phyloP scores from a whole-genome alignment of 2,329 filamentous ascomycete species.

The Penicillium sp. region DNA sequence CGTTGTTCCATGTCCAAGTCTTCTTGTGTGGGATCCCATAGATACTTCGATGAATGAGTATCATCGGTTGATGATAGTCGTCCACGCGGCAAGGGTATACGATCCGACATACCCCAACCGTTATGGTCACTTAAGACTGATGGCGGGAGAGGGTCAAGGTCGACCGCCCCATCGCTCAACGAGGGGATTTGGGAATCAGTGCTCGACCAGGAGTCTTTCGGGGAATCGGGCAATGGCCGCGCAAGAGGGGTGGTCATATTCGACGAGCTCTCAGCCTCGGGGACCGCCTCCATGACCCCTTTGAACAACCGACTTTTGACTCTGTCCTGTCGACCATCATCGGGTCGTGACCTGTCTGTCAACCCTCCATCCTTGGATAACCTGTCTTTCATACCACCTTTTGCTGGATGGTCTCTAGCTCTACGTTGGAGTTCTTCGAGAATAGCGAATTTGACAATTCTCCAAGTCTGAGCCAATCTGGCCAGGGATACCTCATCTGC shows the following conservation, averaged over 20 bases:
- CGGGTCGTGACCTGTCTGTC: constrained; percentile 25
- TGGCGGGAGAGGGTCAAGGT: constrained; percentile 44
- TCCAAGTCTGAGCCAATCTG: constrained; percentile 59
- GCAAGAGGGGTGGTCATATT: constrained; percentile 57
- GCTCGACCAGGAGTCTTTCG: constrained; percentile 11
- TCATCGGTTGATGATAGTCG: constrained; percentile 29
- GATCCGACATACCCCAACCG: constrained; percentile 31
- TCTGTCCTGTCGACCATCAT: constrained; percentile 37
- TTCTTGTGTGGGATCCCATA: constrained; percentile 22
- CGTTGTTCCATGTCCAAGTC: constrained; percentile 34
- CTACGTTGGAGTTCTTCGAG: constrained; percentile 49
- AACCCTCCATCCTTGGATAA: constrained; percentile 32
- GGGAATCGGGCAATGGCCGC: constrained; percentile 40
- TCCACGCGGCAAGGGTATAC: constrained; percentile 21
- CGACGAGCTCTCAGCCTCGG: constrained; percentile 51
- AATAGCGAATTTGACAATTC: constrained; percentile 53
- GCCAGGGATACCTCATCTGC: constrained; percentile 51
- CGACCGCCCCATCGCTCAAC: constrained; percentile 35
- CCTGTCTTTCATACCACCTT: constrained; percentile 24
- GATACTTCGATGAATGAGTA: constrained; percentile 20
- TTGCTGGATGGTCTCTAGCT: constrained; percentile 33
- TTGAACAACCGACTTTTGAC: constrained; percentile 46
- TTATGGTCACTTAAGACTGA: constrained; percentile 43
- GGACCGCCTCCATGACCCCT: constrained; percentile 39
- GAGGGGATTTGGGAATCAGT: constrained; percentile 33